Evolutionary conservation across 768 basidiomycete genomes (phyloP).

Genomic region (Pulveroboletus frians): DNA sequence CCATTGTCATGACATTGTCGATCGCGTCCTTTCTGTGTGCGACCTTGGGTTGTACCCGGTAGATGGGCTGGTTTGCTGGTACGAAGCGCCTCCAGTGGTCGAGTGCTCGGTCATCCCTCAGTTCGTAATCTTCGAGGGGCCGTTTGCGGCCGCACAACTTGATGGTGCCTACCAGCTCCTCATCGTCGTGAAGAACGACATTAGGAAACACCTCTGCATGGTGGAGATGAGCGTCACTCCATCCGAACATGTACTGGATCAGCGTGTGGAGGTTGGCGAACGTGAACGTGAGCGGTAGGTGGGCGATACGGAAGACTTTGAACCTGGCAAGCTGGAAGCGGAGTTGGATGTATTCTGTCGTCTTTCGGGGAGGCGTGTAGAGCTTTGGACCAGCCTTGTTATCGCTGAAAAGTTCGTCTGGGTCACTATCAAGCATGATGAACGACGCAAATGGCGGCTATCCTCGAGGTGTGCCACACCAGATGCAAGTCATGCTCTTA

Average conservation of each 20-base stretch:
- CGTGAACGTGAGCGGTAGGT: constrained; percentile 25
- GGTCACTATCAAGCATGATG: constrained; percentile 7
- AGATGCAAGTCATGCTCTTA: too few relatives aligned
- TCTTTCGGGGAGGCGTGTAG: constrained; percentile 14
- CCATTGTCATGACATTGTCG: constrained; percentile 12
- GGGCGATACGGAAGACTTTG: constrained; percentile 23
- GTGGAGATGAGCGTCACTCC: constrained; percentile 24
- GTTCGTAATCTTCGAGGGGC: constrained; percentile 14
- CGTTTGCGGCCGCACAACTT: constrained; percentile 19
- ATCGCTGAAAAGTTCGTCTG: neutral
- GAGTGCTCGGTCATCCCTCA: neutral
- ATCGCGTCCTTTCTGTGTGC: constrained; percentile 1
- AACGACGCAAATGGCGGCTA: neutral
- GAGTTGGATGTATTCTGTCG: constrained; percentile 22
- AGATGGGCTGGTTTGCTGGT: constrained; percentile 16
- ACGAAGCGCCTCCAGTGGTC: constrained; percentile 15
- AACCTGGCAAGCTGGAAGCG: constrained; percentile 29
- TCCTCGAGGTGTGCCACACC: neutral
- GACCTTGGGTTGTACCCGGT: constrained; percentile 11
- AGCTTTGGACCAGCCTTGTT: neutral
- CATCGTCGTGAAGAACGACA: constrained; percentile 16
- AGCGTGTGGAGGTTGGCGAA: constrained; percentile 28
- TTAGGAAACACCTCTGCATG: constrained; percentile 19
- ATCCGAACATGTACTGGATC: constrained; percentile 31
- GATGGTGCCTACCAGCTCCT: constrained; percentile 14